Evolutionary conservation across 2,329 filamentous ascomycete species (phyloP), one percentile per base, ranked within the genome.

Genomic region (Rutstroemia sp.): DNA sequence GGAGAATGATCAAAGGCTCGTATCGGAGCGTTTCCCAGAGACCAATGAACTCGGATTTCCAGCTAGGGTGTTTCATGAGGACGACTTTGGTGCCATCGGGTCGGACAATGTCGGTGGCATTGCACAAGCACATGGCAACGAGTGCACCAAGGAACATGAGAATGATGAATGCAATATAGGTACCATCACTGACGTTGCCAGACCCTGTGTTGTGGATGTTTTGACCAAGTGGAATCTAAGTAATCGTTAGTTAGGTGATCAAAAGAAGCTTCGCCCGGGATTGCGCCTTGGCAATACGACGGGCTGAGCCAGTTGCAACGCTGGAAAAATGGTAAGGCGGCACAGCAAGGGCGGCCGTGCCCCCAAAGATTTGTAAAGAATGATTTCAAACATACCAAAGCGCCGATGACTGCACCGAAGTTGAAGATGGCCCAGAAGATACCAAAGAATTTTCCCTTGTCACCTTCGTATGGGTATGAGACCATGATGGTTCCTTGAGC

Each of bases 401-500:
- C 84, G 60, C 92, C 92, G 71, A 96, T 90, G 59, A 96, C 91
- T 66, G 85, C 91, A 65, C 92, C 92, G 58, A 92, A 72, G 73
- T 96, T 96, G 79, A 96, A 96, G 67, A 96, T 95, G 71, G 91
- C 85, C 92, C 92, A 96, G 74, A 96, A 96, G 75, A 84, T 85
- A 59, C 88, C 88, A 70, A 96, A 95, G 71, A 91, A 96, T 58
- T 86, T 85, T 46, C 92, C 92, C 77, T 96, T 96, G 62, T 83
- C 81, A 37, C 82, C 72, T 73, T 96, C 92, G 19, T 81, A 77
- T 1, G 91, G 91, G 71, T 96, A 96, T 42, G 88, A 85, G 83
- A 95, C 92, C 86, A 92, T 92, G 67, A 92, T 89, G 58, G 87
- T 85, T 58, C 89, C 88, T 73, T 92, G 88, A 1, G 87, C 89